Evolutionary conservation across 441 rosid genomes (phyloP).

Genomic region (Populus hybrid): DNA sequence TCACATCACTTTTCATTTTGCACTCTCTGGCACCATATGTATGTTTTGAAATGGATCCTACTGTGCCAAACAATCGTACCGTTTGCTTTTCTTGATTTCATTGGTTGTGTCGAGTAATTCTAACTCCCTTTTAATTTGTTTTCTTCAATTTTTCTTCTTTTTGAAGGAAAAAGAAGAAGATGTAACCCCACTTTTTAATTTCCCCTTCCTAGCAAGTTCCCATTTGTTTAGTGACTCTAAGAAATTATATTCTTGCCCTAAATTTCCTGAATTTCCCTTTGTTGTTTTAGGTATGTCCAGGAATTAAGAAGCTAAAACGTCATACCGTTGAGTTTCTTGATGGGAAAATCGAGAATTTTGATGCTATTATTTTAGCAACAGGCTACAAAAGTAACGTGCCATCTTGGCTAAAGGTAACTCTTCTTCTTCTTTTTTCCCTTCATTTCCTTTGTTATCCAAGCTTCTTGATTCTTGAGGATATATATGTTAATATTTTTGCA

Average conservation of each 20-base stretch:
- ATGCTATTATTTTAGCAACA: slow-evolving; percentile 81
- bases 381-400: slow-evolving; percentile 87
- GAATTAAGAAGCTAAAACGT: slow-evolving; percentile 46
- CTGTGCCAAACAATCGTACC: slow-evolving; percentile 5
- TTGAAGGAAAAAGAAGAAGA: no score
- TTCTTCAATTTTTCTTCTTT: no score
- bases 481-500: background rate
- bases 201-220: background rate
- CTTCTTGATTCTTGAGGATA: slow-evolving; percentile 12
- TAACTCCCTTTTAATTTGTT: background rate
- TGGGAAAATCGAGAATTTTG: slow-evolving; percentile 60
- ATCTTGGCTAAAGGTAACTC: slow-evolving; percentile 74
- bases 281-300: slow-evolving; percentile 51
- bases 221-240: background rate
- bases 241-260: background rate
- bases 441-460: background rate
- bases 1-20: slow-evolving; percentile 21
- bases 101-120: slow-evolving; percentile 4
- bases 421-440: background rate
- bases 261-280: background rate
- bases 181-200: background rate
- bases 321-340: slow-evolving; percentile 62
- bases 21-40: slow-evolving; percentile 15
- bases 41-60: slow-evolving; percentile 20
- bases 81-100: slow-evolving; percentile 14